Evolutionary conservation across 1,139 yeast genomes (phyloP).

Genomic region (Scheffersomyces stambukii): DNA sequence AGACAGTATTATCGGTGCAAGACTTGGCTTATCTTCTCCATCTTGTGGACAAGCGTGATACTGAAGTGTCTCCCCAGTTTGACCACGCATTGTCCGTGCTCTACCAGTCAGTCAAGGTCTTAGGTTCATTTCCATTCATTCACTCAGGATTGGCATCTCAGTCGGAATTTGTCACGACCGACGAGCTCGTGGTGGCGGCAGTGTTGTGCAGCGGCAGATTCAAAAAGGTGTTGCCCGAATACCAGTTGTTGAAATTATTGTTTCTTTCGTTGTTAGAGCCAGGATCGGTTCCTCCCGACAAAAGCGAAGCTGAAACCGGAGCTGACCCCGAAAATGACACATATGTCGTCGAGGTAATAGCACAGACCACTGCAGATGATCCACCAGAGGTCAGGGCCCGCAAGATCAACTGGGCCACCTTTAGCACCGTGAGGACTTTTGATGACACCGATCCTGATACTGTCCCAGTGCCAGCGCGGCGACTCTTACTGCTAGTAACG

Average conservation of each 20-base stretch:
- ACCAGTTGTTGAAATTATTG: slow-evolving; percentile 21
- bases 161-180: no score
- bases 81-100: slow-evolving; percentile 13
- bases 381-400: slow-evolving; percentile 12
- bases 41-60: slow-evolving; percentile 3
- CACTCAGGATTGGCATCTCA: slow-evolving; percentile 13
- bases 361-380: slow-evolving; percentile 6
- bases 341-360: neutral
- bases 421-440: slow-evolving; percentile 14
- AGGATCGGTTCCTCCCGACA: neutral
- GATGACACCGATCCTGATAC: slow-evolving; percentile 28
- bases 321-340: no score
- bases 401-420: slow-evolving; percentile 21
- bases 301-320: no score
- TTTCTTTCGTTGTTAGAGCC: slow-evolving; percentile 19
- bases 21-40: slow-evolving; percentile 6
- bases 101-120: slow-evolving; percentile 20
- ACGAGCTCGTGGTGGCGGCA: slow-evolving; percentile 22
- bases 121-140: slow-evolving; percentile 32
- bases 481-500: slow-evolving; percentile 36
- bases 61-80: no score
- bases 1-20: neutral
- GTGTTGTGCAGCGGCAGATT: slow-evolving; percentile 24
- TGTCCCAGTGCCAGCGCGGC: slow-evolving; percentile 28
- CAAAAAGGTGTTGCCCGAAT: slow-evolving; percentile 16